Conservation (phyloP, 306 rosid species). For the Fagus crenata region DNA sequence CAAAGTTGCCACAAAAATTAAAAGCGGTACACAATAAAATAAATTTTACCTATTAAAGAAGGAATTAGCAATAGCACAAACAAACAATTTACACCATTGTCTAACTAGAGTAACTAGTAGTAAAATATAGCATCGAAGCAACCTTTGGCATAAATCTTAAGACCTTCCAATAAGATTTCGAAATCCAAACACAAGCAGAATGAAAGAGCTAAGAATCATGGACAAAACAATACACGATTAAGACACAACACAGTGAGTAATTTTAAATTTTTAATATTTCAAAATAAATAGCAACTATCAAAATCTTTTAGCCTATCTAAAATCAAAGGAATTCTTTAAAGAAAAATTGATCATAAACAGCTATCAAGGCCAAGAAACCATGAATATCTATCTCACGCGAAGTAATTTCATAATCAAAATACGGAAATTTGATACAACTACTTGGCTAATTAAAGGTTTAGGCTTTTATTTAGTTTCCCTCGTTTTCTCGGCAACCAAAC, state of each 20-base stretch:
- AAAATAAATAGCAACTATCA: too few species aligned
- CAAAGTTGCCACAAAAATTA: slow-evolving; percentile 1
- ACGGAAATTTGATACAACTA: background rate
- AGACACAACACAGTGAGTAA: too few species aligned
- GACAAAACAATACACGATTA: too few species aligned
- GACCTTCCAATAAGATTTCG: background rate
- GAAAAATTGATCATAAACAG: background rate
- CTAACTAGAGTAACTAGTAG: background rate
- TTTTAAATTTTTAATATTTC: too few species aligned
- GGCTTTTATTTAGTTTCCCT: background rate
- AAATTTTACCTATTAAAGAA: background rate
- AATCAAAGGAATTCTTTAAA: background rate
- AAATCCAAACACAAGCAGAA: background rate
- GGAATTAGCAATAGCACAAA: background rate
- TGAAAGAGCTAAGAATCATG: too few species aligned
- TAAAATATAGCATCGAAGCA: background rate
- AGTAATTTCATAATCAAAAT: background rate
- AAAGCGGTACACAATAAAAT: background rate
- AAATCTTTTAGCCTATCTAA: too few species aligned
- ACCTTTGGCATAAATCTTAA: background rate
- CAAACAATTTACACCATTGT: background rate
- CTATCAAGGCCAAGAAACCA: background rate
- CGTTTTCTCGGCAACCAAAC: background rate
- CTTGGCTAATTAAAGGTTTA: background rate
- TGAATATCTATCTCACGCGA: background rate